Evolutionary conservation across 2,329 filamentous ascomycete species (phyloP).

Genomic region (Pezicula rhizophila): DNA sequence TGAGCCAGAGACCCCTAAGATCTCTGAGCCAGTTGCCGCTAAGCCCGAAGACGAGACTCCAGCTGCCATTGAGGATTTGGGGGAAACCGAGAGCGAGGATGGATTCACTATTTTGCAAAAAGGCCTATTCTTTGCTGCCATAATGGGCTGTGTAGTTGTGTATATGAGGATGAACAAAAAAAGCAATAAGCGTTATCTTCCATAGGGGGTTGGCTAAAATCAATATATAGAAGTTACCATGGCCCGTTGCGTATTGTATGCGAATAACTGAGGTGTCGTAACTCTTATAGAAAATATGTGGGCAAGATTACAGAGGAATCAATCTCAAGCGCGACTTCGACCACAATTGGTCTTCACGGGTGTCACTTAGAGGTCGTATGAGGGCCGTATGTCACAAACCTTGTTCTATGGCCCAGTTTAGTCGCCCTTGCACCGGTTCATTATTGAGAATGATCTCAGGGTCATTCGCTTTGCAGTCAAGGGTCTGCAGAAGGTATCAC

Average conservation of each 20-base stretch:
- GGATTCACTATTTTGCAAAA: conserved; percentile 43
- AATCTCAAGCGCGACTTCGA: too few relatives aligned
- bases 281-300: conserved; percentile 14
- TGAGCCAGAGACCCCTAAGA: conserved; percentile 5
- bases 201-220: neutral
- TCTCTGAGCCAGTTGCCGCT: conserved; percentile 7
- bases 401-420: too few relatives aligned
- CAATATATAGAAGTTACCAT: neutral
- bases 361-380: too few relatives aligned
- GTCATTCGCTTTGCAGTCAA: too few relatives aligned
- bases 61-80: conserved; percentile 19
- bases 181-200: conserved; percentile 20
- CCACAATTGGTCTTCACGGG: too few relatives aligned
- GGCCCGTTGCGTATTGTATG: neutral
- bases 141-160: conserved; percentile 39
- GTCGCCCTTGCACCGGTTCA: too few relatives aligned
- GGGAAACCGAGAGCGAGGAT: conserved; percentile 20
- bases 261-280: neutral
- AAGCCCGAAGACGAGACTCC: conserved; percentile 9
- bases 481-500: too few relatives aligned
- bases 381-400: too few relatives aligned
- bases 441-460: too few relatives aligned
- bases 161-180: conserved; percentile 38
- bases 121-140: conserved; percentile 42
- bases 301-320: neutral